Evolutionary conservation across 192 early-diverging fungal genomes (phyloP), one percentile per base, ranked within the genome.

Genomic region (Linnemannia elongata): DNA sequence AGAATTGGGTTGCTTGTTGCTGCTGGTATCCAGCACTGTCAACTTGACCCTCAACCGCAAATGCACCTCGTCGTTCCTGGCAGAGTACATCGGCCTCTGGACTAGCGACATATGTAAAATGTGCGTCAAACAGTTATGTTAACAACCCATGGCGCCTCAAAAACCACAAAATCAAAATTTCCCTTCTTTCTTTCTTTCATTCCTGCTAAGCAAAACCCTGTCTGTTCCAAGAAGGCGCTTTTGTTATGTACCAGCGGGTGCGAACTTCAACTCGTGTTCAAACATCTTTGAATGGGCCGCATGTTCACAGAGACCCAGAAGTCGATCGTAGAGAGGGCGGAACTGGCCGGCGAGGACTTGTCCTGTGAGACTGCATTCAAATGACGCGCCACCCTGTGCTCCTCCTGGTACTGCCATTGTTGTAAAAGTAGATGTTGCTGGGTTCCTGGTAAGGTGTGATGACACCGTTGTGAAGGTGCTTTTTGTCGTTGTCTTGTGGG

Each of bases 11-110:
- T 17, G 15, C 24, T 41, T 82, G 39, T 33, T 60, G 49, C 8
- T 77, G 38, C 20, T 10, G 4, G 54, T 76, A 47, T 81, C 76
- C 35, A 81, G 35, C 9, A 81, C 68, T 17, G 76, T 81, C 60
- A 87, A 49, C 76, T 87, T 87, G 47, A 77, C 79, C 44, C 85
- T 79, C 39, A 87, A 30, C 33, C 85, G 70, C 35, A 87, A 44
- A 36, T 81, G 85, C 8, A 87, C 85, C 18, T 87, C 85, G 66
- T 87, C 85, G 68, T 87, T 87, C 57, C 85, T 81, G 6, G 85
- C 76, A 10, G 85, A 79, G 36, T 87, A 87, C 8, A 87, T 81
- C 7, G 79, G 79, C 63, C 85, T 38, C 49, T 81, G 85, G 52
- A 81, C 85, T 87, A 69, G 9, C 2, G 22, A 3, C 15, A 42